Evolutionary conservation across 352 stramenopile genomes (phyloP), one percentile per base, ranked within the genome.

Genomic region (Elongisporangium senticosum): DNA sequence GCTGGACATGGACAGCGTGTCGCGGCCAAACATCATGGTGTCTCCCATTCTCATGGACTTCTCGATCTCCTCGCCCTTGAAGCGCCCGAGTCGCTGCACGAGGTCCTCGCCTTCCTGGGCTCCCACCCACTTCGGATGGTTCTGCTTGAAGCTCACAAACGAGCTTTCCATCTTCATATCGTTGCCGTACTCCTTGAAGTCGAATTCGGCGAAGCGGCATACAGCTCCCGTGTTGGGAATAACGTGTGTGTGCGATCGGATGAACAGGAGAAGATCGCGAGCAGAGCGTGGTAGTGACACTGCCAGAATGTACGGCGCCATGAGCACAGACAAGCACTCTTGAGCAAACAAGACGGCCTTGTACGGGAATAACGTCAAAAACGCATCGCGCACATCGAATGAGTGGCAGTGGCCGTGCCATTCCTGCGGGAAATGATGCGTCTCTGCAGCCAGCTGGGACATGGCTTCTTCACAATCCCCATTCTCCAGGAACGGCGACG

Each of bases 141-240:
- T 94, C 55, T 91, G 84, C 65, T 97, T 98, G 69, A 99, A 99
- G 56, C 93, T 98, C 55, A 99, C 88, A 65, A 98, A 98, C 47
- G 87, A 98, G 48, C 96, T 98, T 68, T 99, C 95, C 92, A 99
- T 98, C 75, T 99, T 99, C 19, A 68, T 57, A 55, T 95, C 89
- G 64, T 97, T 89, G 21, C 83, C 78, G 67, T 98, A 98, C 48
- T 83, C 79, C 57, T 98, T 95, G 67, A 99, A 98, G 69, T 99
- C 95, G 72, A 99, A 99, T 51, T 97, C 94, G 28, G 89, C 85
- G 61, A 92, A 95, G 24, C 95, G 95, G 71, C 96, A 98, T 11
- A 99, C 90, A 22, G 97, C 88, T 20, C 97, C 96, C 19, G 96
- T 83, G 55, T 95, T 92, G 3, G 96, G 81, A 15, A 99, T 77